Base-by-base conservation (phyloP, 768 basidiomycete species). In the Lactifluus rugatus region DNA sequence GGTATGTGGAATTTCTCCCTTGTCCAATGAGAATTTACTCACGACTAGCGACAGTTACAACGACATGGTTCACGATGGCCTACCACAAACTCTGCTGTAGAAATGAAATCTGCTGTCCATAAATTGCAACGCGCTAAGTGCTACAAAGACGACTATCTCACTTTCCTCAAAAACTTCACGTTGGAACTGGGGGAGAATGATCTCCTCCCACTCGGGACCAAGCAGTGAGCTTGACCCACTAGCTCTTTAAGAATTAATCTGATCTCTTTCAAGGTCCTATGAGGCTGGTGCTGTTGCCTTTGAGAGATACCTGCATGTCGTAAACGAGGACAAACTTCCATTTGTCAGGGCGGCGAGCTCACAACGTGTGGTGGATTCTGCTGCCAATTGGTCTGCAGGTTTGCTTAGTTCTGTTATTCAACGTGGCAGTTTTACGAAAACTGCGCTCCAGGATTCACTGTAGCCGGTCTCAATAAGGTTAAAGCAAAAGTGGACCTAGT, bases 51-150 rank as follows among this genome's bases (percentile, higher is more conserved):
- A 16, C 28, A 91, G 89, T 72, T 93, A 9, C 85, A 91, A 70
- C 76, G 90, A 11, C 90, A 93, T 65, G 89, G 89, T 2, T 81
- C 87, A 1, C 81, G 90, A 32, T 91, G 76, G 64, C 90, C 90
- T 0, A 91, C 89, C 0, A 62, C 66, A 0, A 74, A 75, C 2
- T 76, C 79, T 11, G 67, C 75, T 1, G 62, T 65, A 10, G 55
- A 60, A 28, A 86, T 87, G 9, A 61, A 69, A 17, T 59, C 66
- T 4, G 76, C 84, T 0, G 64, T 93, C 9, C 58, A 66, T 6
- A 86, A 85, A 61, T 72, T 92, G 0, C 66, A 80, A 57, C 65
- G 74, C 0, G 84, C 75, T 9, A 65, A 70, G 0, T 64, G 70
- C 2, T 82, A 76, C 66, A 69, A 67, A 0, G 78, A 82, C 50